phyloP scores from a whole-genome alignment of 352 stramenopile species.

The Phytopythium oedochilum region DNA sequence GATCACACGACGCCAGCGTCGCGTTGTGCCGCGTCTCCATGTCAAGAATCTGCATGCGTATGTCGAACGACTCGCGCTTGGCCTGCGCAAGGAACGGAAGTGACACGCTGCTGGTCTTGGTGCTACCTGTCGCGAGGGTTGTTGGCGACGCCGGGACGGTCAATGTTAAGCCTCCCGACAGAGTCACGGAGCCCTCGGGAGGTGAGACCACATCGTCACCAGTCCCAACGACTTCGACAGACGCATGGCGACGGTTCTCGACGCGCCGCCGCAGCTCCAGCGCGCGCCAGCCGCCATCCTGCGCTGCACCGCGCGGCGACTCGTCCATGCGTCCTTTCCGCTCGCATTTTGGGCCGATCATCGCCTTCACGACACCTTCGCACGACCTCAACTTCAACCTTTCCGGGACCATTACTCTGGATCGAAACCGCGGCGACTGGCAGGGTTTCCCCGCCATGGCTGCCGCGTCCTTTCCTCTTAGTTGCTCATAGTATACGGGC shows the following conservation, averaged over 20 bases:
- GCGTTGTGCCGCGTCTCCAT: constrained; percentile 35
- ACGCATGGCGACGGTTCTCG: constrained; percentile 28
- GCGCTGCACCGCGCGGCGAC: neutral
- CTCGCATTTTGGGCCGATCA: neutral
- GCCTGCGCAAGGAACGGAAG: constrained; percentile 30
- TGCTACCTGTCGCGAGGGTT: neutral
- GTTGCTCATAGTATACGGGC: neutral
- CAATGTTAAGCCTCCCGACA: neutral
- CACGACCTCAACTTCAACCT: constrained; percentile 24
- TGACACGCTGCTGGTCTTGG: neutral
- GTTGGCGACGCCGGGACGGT: neutral
- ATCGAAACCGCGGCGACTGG: neutral
- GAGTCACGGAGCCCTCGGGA: neutral
- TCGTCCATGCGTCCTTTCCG: constrained; percentile 6
- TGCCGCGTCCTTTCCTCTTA: neutral
- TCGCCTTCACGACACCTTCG: constrained; percentile 26
- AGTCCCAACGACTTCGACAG: neutral
- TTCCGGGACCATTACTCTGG: constrained; percentile 17
- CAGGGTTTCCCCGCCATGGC: neutral
- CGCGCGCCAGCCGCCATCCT: constrained; percentile 27
- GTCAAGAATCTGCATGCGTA: constrained; percentile 54
- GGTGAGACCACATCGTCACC: neutral
- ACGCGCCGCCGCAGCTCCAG: constrained; percentile 41
- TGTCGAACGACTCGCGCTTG: constrained; percentile 38
- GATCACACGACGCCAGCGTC: constrained; percentile 39